phyloP scores from a whole-genome alignment of 768 basidiomycete genomes.

The Tulasnella sp. region DNA sequence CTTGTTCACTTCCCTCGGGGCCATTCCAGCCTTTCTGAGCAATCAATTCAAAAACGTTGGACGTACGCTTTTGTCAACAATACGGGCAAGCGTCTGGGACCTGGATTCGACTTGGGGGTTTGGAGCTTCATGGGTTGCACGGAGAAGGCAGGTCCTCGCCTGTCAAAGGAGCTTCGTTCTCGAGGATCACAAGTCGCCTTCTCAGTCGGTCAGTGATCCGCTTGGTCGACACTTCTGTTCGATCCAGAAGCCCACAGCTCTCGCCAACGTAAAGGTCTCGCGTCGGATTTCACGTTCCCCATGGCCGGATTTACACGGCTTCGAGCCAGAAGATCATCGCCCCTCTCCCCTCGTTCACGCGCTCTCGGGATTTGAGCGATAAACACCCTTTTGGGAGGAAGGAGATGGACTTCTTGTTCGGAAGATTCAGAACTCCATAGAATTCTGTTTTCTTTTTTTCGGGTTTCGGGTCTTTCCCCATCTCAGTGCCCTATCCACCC shows the following conservation, averaged over 20 bases:
- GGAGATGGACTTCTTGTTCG: not conserved
- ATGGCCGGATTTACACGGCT: constrained; percentile 9
- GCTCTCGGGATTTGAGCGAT: not conserved
- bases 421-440: not conserved
- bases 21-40: not conserved
- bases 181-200: not conserved
- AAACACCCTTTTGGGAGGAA: not conserved
- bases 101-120: too few relatives aligned
- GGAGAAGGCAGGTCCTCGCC: not conserved
- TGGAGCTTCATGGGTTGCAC: not conserved
- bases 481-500: not conserved
- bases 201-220: not conserved
- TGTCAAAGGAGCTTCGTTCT: not conserved
- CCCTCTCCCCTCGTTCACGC: not conserved
- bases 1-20: not conserved
- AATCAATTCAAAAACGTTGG: not conserved
- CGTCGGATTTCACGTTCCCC: not conserved
- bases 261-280: not conserved
- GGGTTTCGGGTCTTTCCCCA: not conserved
- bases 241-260: not conserved
- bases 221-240: not conserved
- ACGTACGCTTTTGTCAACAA: not conserved
- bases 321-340: not conserved
- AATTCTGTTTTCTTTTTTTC: not conserved
- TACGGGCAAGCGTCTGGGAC: too few relatives aligned